These are phyloP conservation scores for Tetracladium setigerum DNA, from an alignment of 495 filamentous ascomycete genomes.

Conservation along the genomic window DNA sequence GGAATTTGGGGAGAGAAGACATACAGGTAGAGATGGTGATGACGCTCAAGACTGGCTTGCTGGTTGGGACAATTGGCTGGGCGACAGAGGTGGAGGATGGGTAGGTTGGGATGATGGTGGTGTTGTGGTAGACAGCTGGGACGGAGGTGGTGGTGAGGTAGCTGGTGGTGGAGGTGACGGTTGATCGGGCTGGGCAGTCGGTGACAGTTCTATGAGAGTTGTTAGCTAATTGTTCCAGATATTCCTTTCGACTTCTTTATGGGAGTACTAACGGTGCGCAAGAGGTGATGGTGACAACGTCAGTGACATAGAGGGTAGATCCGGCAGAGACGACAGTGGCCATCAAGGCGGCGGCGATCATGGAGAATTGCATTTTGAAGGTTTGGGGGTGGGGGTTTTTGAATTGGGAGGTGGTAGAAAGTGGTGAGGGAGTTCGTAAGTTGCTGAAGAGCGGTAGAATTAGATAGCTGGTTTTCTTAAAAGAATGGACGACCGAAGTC, in stretches of 20 bases:
- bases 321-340: slow-evolving; percentile 37
- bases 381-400: slow-evolving; percentile 13
- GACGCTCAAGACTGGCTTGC: neutral
- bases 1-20: slow-evolving; percentile 28
- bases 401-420: slow-evolving; percentile 1
- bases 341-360: slow-evolving; percentile 38
- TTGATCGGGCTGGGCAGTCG: slow-evolving; percentile 43
- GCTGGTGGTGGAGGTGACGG: slow-evolving; percentile 29
- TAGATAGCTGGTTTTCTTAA: slow-evolving; percentile 34
- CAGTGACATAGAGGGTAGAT: slow-evolving; percentile 47
- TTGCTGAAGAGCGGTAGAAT: slow-evolving; percentile 32
- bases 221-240: neutral
- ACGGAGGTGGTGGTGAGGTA: slow-evolving; percentile 11
- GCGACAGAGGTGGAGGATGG: neutral
- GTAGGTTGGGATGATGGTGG: neutral
- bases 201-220: slow-evolving; percentile 25
- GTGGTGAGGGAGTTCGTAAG: slow-evolving; percentile 5
- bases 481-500: slow-evolving; percentile 58
- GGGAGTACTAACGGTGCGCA: slow-evolving; percentile 21
- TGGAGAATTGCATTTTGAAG: slow-evolving; percentile 46
- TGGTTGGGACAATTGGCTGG: slow-evolving; percentile 4
- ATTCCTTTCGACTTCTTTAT: neutral
- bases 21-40: slow-evolving; percentile 36
- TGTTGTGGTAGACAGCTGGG: neutral
- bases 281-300: slow-evolving; percentile 49